A percentile compares a stretch with the other conserved stretches of the same genome.
These are phyloP conservation scores for Chaetomium fimeti DNA, from an alignment of 495 filamentous ascomycete species.

Conservation along the genomic window DNA sequence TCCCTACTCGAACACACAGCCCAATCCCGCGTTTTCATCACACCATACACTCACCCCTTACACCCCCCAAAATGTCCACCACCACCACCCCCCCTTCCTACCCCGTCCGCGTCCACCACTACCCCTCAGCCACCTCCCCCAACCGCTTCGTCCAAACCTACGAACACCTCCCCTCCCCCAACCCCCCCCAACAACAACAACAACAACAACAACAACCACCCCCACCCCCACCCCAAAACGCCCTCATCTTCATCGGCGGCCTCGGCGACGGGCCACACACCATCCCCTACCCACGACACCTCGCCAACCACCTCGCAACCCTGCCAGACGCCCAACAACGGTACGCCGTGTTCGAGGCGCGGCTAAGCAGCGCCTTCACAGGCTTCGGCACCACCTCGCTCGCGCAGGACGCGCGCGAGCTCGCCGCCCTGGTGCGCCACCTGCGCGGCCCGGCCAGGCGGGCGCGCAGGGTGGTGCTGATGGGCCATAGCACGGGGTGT, in stretches of 20 bases:
- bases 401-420: constrained; percentile 67
- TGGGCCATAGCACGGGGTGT: constrained; percentile 84
- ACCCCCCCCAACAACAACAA: constrained; percentile 15
- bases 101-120: constrained; percentile 21
- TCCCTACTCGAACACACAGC: too few species aligned
- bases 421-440: constrained; percentile 69
- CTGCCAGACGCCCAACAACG: not conserved
- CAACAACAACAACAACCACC: too few species aligned
- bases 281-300: constrained; percentile 60
- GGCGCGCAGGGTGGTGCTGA: constrained; percentile 66
- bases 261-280: constrained; percentile 77
- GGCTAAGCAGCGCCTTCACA: constrained; percentile 55
- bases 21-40: not conserved
- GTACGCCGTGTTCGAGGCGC: constrained; percentile 48
- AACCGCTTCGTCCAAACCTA: constrained; percentile 14
- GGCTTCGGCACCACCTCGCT: constrained; percentile 74
- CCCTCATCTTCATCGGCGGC: constrained; percentile 80
- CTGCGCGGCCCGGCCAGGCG: constrained; percentile 47
- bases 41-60: not conserved
- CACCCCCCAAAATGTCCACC: constrained; percentile 6
- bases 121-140: not conserved
- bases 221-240: constrained; percentile 52
- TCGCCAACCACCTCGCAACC: constrained; percentile 64
- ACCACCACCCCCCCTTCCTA: constrained; percentile 1
- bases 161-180: constrained; percentile 12